Percentiles rank a stretch among this genome's conserved stretches.
Evolutionary conservation across 768 basidiomycete species (phyloP).

Genomic region (Russula emetica): DNA sequence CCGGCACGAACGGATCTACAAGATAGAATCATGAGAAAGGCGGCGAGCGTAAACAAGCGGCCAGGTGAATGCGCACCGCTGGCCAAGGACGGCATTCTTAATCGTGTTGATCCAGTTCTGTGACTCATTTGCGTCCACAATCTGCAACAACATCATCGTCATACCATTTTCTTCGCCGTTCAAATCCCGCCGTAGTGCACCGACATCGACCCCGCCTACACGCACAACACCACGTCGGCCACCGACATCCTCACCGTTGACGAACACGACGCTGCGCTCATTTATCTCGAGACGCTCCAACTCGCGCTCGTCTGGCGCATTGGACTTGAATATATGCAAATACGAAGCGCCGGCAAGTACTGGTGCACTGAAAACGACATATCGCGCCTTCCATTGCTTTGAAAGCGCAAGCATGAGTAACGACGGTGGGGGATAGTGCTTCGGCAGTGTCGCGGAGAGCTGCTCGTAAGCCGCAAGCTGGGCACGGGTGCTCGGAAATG

Average conservation of each 20-base stretch:
- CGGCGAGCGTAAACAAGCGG: not conserved
- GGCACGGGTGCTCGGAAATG: conserved; percentile 57
- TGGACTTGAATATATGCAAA: conserved; percentile 70
- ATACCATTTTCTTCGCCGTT: conserved; percentile 46
- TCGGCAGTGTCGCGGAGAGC: conserved; percentile 53
- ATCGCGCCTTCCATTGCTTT: conserved; percentile 67
- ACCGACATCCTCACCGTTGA: conserved; percentile 53
- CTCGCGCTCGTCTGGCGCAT: conserved; percentile 57
- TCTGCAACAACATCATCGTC: conserved; percentile 69
- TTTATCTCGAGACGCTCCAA: conserved; percentile 72
- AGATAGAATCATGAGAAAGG: conserved; percentile 14
- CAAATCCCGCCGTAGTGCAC: conserved; percentile 36
- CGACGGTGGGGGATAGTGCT: conserved; percentile 61
- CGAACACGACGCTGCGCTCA: conserved; percentile 70
- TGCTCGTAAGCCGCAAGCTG: conserved; percentile 51
- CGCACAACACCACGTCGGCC: conserved; percentile 55
- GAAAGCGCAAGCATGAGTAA: conserved; percentile 69
- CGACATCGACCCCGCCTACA: conserved; percentile 61
- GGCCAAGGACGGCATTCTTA: conserved; percentile 65
- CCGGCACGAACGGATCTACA: conserved; percentile 66
- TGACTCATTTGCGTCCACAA: conserved; percentile 54
- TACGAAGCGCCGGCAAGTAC: conserved; percentile 44
- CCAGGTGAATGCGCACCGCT: conserved; percentile 45
- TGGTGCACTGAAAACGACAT: conserved; percentile 48
- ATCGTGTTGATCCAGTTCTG: conserved; percentile 75